Base-by-base conservation (phyloP, 2,329 filamentous ascomycete genomes). In the Epichloe brachyelytri region DNA sequence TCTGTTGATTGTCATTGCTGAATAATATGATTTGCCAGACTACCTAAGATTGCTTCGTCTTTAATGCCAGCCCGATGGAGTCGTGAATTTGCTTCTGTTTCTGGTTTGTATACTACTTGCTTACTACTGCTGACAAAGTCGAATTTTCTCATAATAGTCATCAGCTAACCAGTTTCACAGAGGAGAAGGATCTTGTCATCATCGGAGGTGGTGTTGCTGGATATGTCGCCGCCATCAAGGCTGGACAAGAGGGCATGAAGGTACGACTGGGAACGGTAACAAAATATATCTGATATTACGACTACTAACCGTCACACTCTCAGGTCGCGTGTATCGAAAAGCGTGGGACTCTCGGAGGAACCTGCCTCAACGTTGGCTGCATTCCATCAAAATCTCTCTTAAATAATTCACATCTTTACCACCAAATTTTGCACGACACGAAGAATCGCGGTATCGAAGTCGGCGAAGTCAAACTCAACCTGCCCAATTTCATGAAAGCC, bases 341-440 rank as follows among this genome's bases (percentile, higher is more conserved):
- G 80, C 88, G 93, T 67, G 93, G 93, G 60, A 78, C 82, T 54
- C 83, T 98, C 62, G 93, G 93, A 64, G 93, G 93, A 68, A 98
- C 93, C 64, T 98, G 93, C 77, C 76, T 98, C 65, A 98, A 98
- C 70, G 93, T 98, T 65, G 93, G 93, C 74, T 98, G 93, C 75
- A 98, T 98, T 68, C 93, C 93, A 59, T 98, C 93, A 59, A 98
- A 98, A 75, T 96, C 93, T 56, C 88, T 98, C 61, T 87, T 98
- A 70, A 98, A 97, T 83, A 97, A 97, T 79, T 96, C 93, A 62
- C 89, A 96, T 71, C 80, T 97, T 55, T 97, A 97, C 78, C 91
- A 97, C 77, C 86, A 90, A 73, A 86, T 96, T 65, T 81, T 94
- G 55, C 91, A 98, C 76, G 93, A 98, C 76, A 91, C 89, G 59